A percentile compares a stretch with the other conserved stretches of the same genome.
Conservation (phyloP, 2,329 filamentous ascomycete species). For the Colletotrichum aenigma region DNA sequence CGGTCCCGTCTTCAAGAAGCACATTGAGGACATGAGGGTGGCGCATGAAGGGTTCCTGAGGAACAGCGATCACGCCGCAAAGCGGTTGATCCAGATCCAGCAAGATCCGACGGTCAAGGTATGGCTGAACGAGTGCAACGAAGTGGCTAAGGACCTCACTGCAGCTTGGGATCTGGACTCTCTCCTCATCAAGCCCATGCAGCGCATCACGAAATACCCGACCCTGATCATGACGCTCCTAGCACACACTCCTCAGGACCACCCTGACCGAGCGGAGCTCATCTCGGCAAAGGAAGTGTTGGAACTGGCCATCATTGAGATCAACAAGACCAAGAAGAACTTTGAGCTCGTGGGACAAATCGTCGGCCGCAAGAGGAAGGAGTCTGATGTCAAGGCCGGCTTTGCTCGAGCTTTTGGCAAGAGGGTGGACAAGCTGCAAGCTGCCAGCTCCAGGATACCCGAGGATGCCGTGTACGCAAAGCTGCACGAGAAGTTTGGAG, state of each 20-base stretch:
- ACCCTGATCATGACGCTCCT: slow-evolving; percentile 82
- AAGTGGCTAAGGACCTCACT: slow-evolving; percentile 90
- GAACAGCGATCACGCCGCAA: slow-evolving; percentile 66
- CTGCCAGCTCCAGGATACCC: slow-evolving; percentile 62
- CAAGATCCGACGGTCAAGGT: slow-evolving; percentile 71
- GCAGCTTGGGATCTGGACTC: slow-evolving; percentile 95
- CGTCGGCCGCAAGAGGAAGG: slow-evolving; percentile 82
- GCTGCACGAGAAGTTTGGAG: slow-evolving; percentile 84
- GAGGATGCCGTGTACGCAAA: slow-evolving; percentile 85
- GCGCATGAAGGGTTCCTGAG: slow-evolving; percentile 67
- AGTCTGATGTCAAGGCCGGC: slow-evolving; percentile 84
- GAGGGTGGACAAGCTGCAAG: slow-evolving; percentile 81
- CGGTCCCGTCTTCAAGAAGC: slow-evolving; percentile 57
- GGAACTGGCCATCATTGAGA: slow-evolving; percentile 77
- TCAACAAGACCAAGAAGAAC: slow-evolving; percentile 95
- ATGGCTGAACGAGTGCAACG: slow-evolving; percentile 93
- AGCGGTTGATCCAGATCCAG: slow-evolving; percentile 66
- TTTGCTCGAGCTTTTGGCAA: slow-evolving; percentile 90
- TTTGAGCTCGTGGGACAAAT: slow-evolving; percentile 92
- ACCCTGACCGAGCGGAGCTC: slow-evolving; percentile 79
- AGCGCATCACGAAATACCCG: slow-evolving; percentile 92
- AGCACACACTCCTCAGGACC: slow-evolving; percentile 78
- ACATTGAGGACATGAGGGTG: slow-evolving; percentile 65
- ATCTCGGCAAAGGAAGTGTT: slow-evolving; percentile 54
- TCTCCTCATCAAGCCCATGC: slow-evolving; percentile 95